Base-by-base conservation (phyloP, 225 moss, liverwort and hornwort genomes). In the Physcomitrellopsis africana region DNA sequence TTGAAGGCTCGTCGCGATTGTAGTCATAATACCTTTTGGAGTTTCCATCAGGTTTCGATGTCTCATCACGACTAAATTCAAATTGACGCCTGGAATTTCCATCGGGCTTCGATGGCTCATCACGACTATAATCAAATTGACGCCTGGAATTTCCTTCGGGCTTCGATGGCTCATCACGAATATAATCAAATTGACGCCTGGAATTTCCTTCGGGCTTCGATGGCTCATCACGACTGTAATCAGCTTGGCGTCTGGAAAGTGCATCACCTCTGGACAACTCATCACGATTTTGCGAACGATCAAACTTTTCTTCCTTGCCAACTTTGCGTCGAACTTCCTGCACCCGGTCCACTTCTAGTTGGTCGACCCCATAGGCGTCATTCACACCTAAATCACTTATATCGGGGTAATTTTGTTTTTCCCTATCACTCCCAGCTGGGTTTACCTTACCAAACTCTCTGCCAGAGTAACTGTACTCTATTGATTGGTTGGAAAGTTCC, bases 261-360 rank as follows among this genome's bases (percentile, higher is more conserved):
- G 65, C 75, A 69, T 82, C 82, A 59, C 63, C 57, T 68, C 73
- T 84, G 17, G 72, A 79, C 51, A 68, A 59, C 19, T 86, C 84
- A 65, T 91, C 93, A 59, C 84, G 85, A 81, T 64, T 86, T 53
- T 79, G 56, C 47, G 71, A 69, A 54, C 86, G 87, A 46, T 95
- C 91, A 67, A 84, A 67, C 82, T 96, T 96, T 45, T 95, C 93
- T 37, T 96, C 91, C 23, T 80, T 91, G 20, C 68, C 65, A 41
- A 65, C 87, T 79, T 94, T 94, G 46, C 92, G 85, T 63, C 93
- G 81, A 63, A 89, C 79, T 75, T 90, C 90, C 72, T 94, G 93
- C 78, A 79, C 72, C 78, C 85, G 86, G 46, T 93, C 94, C 73
- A 80, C 72, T 70, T 94, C 96, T 81, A 80, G 88, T 59, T 65